A percentile compares a stretch with the other conserved stretches of the same genome.
These are phyloP conservation scores for Mycosarcoma maydis DNA, from an alignment of 1,284 basidiomycete species.

Conservation along the genomic window DNA sequence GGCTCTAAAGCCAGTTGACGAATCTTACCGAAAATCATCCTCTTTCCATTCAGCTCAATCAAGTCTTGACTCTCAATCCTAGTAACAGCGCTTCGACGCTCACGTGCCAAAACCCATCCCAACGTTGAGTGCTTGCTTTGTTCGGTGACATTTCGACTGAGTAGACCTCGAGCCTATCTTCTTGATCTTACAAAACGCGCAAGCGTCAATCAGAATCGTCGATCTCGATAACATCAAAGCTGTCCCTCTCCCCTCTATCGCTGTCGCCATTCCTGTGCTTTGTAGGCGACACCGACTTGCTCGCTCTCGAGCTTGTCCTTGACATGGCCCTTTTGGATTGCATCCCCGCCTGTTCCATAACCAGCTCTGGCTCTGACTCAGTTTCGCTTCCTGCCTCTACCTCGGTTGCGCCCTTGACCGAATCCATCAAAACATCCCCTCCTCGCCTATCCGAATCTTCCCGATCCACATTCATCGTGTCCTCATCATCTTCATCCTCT, in stretches of 20 bases:
- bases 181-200: too few species aligned
- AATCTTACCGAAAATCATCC: neutral
- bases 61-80: too few species aligned
- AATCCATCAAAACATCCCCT: neutral
- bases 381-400: conserved; percentile 23
- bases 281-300: conserved; percentile 13
- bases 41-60: too few species aligned
- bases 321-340: neutral
- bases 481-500: conserved; percentile 29
- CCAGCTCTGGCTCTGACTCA: conserved; percentile 36
- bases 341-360: neutral
- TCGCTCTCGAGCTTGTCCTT: conserved; percentile 2
- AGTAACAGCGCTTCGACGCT: too few species aligned
- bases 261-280: neutral
- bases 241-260: neutral
- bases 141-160: neutral
- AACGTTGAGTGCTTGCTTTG: neutral
- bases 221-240: conserved; percentile 29
- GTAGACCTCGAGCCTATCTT: too few species aligned
- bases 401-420: neutral
- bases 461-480: conserved; percentile 19
- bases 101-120: too few species aligned
- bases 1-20: conserved; percentile 43
- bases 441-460: neutral
- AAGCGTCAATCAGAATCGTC: conserved; percentile 41